Evolutionary conservation across 1,284 basidiomycete genomes (phyloP).

Genomic region (Ceratobasidium sp.): DNA sequence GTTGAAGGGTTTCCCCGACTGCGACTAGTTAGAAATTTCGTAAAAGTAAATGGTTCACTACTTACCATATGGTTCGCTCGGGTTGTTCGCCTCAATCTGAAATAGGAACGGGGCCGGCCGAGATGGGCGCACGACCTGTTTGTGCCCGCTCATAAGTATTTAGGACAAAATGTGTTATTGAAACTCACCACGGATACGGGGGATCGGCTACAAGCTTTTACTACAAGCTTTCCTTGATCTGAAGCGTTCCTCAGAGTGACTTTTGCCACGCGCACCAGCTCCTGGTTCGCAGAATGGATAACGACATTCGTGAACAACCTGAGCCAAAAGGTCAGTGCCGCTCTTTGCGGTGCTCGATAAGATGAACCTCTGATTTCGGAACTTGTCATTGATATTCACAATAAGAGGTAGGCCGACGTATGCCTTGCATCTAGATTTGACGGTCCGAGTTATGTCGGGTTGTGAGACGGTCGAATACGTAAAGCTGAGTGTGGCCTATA

Average conservation of each 20-base stretch:
- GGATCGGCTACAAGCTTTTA: slow-evolving; percentile 21
- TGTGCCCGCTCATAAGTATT: slow-evolving; percentile 26
- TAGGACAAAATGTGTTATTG: not conserved
- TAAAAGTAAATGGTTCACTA: not conserved
- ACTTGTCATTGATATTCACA: slow-evolving; percentile 89
- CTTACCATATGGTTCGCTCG: slow-evolving; percentile 63
- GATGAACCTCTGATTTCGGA: slow-evolving; percentile 74
- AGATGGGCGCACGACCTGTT: slow-evolving; percentile 75
- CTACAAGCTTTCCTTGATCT: slow-evolving; percentile 8
- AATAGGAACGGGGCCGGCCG: slow-evolving; percentile 81
- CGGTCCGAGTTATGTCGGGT: slow-evolving; percentile 65
- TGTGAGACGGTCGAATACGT: slow-evolving; percentile 70
- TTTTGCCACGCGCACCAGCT: slow-evolving; percentile 75
- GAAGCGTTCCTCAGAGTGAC: slow-evolving; percentile 64
- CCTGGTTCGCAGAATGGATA: slow-evolving; percentile 77
- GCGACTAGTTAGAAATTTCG: not conserved
- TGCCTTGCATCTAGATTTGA: slow-evolving; percentile 66
- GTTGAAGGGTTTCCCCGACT: slow-evolving; percentile 73
- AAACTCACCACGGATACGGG: slow-evolving; percentile 41
- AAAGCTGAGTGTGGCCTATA: slow-evolving; percentile 19
- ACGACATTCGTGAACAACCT: slow-evolving; percentile 86
- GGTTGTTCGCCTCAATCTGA: slow-evolving; percentile 65
- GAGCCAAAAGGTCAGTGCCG: slow-evolving; percentile 11
- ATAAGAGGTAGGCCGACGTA: slow-evolving; percentile 73
- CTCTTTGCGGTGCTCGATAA: not conserved